Evolutionary conservation across 2,329 filamentous ascomycete species (phyloP), one percentile per base, ranked within the genome.

Genomic region (Blumeriella jaapii): DNA sequence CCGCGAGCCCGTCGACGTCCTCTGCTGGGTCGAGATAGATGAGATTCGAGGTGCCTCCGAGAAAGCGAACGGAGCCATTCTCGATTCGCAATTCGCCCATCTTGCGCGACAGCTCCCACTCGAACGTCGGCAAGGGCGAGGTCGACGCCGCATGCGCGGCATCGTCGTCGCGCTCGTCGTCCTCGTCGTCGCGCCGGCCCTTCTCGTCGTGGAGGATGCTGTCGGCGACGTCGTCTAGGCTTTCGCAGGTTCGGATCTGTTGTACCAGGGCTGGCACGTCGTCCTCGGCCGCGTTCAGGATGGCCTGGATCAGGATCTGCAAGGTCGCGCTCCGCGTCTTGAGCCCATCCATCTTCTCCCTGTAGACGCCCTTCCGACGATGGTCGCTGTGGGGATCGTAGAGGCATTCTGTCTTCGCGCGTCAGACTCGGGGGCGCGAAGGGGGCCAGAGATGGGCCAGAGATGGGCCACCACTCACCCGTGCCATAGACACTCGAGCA

Each of bases 301-400:
- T 85, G 30, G 89, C 86, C 53, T 95, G 84, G 43, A 96, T 77
- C 23, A 96, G 66, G n/a, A 86, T 86, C 56, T 95, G 84, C 36
- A 96, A 65, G 1, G 89, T 96, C 22, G 84, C 83, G 52, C 79
- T 85, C 44, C 77, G 77, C 14, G 86, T 87, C 61, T 93, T 93
- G 57, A 89, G 70, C 54, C 74, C 84, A 58, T 94, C 87, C 15
- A 82, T 75, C 58, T 94, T 91, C 60, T 94, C 86, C 54, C 89
- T 87, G 59, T 96, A 96, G 31, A 96, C 91, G 41, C 91, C 91
- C 58, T 96, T 96, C 32, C 91, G 79, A 31, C 91, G 81, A 58
- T 95, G 87, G 58, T 98, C 91, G 39, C 87, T 94, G 55, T 87
- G 93, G 3, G 87, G 89, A 55, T 96, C 89, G 65, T 96, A 96